These are phyloP conservation scores for Glycine latifolia DNA, from an alignment of 306 rosid genomes.

Conservation along the genomic window DNA sequence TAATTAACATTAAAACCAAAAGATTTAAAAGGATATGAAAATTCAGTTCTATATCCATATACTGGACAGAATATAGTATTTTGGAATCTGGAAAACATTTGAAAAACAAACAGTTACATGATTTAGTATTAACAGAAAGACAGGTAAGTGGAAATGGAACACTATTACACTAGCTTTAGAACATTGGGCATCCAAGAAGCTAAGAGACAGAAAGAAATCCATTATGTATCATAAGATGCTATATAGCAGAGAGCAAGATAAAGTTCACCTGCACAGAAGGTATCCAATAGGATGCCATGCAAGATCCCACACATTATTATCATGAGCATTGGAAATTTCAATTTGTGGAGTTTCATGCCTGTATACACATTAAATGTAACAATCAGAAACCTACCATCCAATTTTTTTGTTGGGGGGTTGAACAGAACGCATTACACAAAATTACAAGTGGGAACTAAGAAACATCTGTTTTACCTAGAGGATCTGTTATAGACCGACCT, in stretches of 20 bases:
- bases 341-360: slow-evolving; percentile 97
- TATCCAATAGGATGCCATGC: slow-evolving; percentile 99
- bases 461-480: slow-evolving; percentile 12
- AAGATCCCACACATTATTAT: slow-evolving; percentile 96
- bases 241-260: slow-evolving; percentile 20
- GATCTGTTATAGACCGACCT: slow-evolving; percentile 15
- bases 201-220: slow-evolving; percentile 16
- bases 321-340: slow-evolving; percentile 90
- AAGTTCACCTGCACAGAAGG: slow-evolving; percentile 92
- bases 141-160: slow-evolving; percentile 2
- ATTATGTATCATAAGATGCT: slow-evolving; percentile 29
- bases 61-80: neutral
- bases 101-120: slow-evolving; percentile 26
- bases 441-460: neutral
- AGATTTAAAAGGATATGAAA: neutral
- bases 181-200: slow-evolving; percentile 10
- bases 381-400: slow-evolving; percentile 33
- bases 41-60: too few relatives aligned
- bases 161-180: slow-evolving; percentile 6
- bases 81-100: slow-evolving; percentile 10
- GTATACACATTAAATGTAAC: slow-evolving; percentile 48
- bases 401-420: neutral
- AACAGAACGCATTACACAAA: neutral
- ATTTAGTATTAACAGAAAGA: slow-evolving; percentile 20
- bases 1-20: neutral